These are phyloP conservation scores for Schizosaccharomyces pombe DNA, from an alignment of 805 yeast species.

Conservation along the genomic window DNA sequence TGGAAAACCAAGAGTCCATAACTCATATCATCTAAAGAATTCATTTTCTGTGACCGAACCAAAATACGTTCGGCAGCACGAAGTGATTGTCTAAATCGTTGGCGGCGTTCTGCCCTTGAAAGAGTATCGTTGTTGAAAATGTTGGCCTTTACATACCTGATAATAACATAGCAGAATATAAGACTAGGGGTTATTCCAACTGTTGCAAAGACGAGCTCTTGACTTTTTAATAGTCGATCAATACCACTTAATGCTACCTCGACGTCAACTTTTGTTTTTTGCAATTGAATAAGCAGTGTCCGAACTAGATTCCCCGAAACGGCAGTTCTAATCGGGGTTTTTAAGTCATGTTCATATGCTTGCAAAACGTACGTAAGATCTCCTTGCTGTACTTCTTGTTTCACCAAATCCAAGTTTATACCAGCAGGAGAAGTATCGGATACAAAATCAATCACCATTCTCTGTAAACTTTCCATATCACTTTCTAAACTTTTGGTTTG, in stretches of 20 bases:
- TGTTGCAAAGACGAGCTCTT: conserved; percentile 79
- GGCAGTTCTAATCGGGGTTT: conserved; percentile 39
- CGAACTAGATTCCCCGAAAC: conserved; percentile 51
- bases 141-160: conserved; percentile 9
- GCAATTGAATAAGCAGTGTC: conserved; percentile 70
- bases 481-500: conserved; percentile 56
- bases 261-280: conserved; percentile 88
- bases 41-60: conserved; percentile 10
- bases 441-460: conserved; percentile 67
- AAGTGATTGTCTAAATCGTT: conserved; percentile 22
- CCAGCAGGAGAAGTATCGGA: conserved; percentile 15
- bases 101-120: conserved; percentile 13
- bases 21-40: conserved; percentile 16
- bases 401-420: conserved; percentile 17
- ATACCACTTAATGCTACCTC: conserved; percentile 75
- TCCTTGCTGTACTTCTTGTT: conserved; percentile 37
- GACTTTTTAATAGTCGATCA: conserved; percentile 69
- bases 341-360: conserved; percentile 54
- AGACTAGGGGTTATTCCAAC: conserved; percentile 72
- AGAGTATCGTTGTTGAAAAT: neutral
- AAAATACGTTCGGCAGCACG: conserved; percentile 38
- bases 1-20: conserved; percentile 50
- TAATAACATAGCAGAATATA: conserved; percentile 16
- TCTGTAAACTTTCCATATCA: conserved; percentile 55
- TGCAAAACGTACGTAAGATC: conserved; percentile 60